Evolutionary conservation across 176 grass and related monocot species (phyloP), one percentile per base, ranked within the genome.

Genomic region (Triticum turgidum): DNA sequence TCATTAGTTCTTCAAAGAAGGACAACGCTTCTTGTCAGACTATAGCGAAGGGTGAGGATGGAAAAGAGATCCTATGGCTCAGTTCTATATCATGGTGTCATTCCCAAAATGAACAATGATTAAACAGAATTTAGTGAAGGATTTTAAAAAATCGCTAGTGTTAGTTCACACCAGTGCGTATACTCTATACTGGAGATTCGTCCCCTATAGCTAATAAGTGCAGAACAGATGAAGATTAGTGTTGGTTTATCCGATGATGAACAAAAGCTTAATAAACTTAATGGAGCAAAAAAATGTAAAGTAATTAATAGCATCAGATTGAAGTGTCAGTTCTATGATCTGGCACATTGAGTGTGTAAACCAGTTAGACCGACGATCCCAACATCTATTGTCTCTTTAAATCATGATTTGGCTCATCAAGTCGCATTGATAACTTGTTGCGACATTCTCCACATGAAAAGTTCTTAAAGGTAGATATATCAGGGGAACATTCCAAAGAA

Each of bases 1-100:
- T 87, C 83, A 78, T 87, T 90, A 51, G 92, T 68, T 90, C 83
- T 90, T 63, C 49, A 79, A 24, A 42, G 30, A 72, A 51, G 10
- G 85, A 51, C 3, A 82, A 59, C 25, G 41, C 2, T 39, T 75
- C 25, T n/a, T 15, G 11, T 33, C 24, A 42, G 0, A 74, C 9
- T 61, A 17, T 41, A 2, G 18, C 42, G 3, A 63, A 80, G 41
- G 41, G 9, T 44, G 42, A 44, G 3, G 42, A 3, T 11, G 10
- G 42, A 44, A 44, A 11, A 44, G 42, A 44, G 42, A 44, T 44
- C 42, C 10, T 44, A 44, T 44, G 42, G 42, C 10, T 44, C 10
- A 11, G 42, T 44, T 44, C 42, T 44, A 44, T 44, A 44, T 10
- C 42, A 44, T 11, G 42, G 42, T 11, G 10, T 44, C 42, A 3